Base-by-base conservation (phyloP, 148 eudicot genomes). In the Diospyros kaki region DNA sequence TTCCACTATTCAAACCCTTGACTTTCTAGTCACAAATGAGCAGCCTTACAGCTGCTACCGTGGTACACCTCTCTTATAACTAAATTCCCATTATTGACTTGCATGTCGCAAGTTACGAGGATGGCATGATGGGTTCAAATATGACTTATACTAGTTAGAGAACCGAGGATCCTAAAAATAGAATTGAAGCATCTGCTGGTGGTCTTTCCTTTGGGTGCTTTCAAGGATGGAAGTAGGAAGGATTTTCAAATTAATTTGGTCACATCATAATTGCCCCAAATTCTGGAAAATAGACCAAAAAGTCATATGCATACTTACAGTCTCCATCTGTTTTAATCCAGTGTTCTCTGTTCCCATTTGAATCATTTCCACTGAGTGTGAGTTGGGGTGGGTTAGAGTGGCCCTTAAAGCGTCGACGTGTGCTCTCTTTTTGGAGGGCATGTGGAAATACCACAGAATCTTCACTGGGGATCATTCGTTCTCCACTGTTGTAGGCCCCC, bases 291-390 rank as follows among this genome's bases (percentile, higher is more conserved):
- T 8, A 52, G 14, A 69, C 1, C 52, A 48, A 48, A 48, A 48
- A 48, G 4, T 48, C 4, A 43, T 61, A 44, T 62, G 28, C 11
- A 18, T 78, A 85, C 94, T 86, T 87, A 90, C 97, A 90, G 62
- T 92, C 89, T 83, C 89, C 81, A 73, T 92, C 93, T 40, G 91
- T 87, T 81, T 90, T 92, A 82, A 90, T 89, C 95, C 93, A 92
- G 83, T 76, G 82, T 73, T 90, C 94, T 71, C 82, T 83, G 85
- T 84, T 88, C 58, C 79, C 88, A 74, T 66, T 71, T 65, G 83
- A 82, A 63, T 83, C 86, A 64, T 74, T 76, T 39, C 73, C 79
- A 42, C 69, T 60, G 18, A 79, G 46, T 76, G 77, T 72, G 71
- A 67, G 65, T 68, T 86, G 77, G 58, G 85, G 66, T 73, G 76